Percentiles rank a stretch among this genome's conserved stretches.
These are phyloP conservation scores for Biscutella auriculata DNA, from an alignment of 441 rosid species.

Conservation along the genomic window DNA sequence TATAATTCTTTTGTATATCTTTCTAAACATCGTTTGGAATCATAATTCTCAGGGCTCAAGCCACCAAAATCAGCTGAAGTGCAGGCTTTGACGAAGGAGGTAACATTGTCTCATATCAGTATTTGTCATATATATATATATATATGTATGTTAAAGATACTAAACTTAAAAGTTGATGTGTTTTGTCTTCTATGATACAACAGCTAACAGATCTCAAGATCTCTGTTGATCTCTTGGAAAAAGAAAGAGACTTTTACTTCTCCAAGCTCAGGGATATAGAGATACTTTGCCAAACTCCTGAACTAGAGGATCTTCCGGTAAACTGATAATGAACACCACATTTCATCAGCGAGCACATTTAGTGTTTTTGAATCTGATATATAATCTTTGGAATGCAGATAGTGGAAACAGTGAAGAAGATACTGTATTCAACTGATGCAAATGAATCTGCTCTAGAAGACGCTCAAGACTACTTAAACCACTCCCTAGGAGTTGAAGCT, in stretches of 20 bases:
- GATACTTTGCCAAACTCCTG: slow-evolving; percentile 75
- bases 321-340: background rate
- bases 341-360: background rate
- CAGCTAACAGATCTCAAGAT: slow-evolving; percentile 71
- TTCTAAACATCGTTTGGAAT: background rate
- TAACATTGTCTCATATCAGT: no score
- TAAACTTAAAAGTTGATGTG: no score
- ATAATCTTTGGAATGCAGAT: slow-evolving; percentile 33
- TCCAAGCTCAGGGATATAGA: slow-evolving; percentile 79
- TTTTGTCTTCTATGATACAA: background rate
- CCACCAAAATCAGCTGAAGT: slow-evolving; percentile 40
- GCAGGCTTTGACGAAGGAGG: slow-evolving; percentile 72
- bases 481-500: slow-evolving; percentile 26
- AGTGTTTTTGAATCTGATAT: background rate
- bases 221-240: slow-evolving; percentile 59
- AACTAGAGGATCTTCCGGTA: slow-evolving; percentile 53
- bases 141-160: no score
- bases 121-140: no score
- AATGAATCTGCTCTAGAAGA: slow-evolving; percentile 72
- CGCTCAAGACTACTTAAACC: slow-evolving; percentile 57
- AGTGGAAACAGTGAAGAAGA: slow-evolving; percentile 70
- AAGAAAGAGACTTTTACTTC: slow-evolving; percentile 92
- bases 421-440: slow-evolving; percentile 72
- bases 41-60: slow-evolving; percentile 40
- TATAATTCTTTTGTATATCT: background rate